phyloP scores from a whole-genome alignment of 1,139 yeast genomes.

The Saccharomyces hybrid region DNA sequence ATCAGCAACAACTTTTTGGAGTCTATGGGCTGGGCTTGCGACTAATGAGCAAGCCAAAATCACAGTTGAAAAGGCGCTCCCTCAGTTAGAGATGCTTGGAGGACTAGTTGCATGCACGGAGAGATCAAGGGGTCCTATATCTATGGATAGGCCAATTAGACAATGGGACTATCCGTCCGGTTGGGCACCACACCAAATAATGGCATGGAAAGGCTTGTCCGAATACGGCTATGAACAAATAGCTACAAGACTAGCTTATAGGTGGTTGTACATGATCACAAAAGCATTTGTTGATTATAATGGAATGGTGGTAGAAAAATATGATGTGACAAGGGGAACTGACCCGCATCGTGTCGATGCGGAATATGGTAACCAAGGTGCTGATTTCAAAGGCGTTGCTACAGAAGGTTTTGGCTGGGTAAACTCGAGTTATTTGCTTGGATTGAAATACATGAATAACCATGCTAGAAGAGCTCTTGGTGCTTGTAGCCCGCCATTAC shows the following conservation, averaged over 20 bases:
- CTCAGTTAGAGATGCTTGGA: conserved; percentile 75
- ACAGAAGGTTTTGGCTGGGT: conserved; percentile 98
- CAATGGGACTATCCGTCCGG: conserved; percentile 99
- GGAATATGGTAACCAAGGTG: conserved; percentile 95
- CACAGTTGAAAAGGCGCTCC: conserved; percentile 52
- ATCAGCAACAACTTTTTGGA: conserved; percentile 89
- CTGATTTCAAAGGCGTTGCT: conserved; percentile 87
- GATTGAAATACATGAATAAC: conserved; percentile 59
- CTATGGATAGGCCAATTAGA: conserved; percentile 68
- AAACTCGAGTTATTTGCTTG: conserved; percentile 75
- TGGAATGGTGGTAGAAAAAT: conserved; percentile 94
- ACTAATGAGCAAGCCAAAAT: conserved; percentile 63
- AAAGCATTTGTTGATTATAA: conserved; percentile 88
- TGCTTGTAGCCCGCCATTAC: conserved; percentile 70
- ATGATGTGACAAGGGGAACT: conserved; percentile 75
- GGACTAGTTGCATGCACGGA: conserved; percentile 86
- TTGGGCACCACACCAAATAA: conserved; percentile 98
- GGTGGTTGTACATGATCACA: conserved; percentile 89
- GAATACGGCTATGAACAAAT: conserved; percentile 65
- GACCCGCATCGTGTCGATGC: conserved; percentile 93
- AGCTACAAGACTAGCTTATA: conserved; percentile 66
- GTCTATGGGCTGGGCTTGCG: conserved; percentile 80
- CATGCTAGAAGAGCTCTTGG: conserved; percentile 77
- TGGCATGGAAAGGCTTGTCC: conserved; percentile 83
- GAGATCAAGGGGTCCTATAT: conserved; percentile 64